phyloP scores from a whole-genome alignment of 768 basidiomycete genomes.

The Phylloporus arenicola region DNA sequence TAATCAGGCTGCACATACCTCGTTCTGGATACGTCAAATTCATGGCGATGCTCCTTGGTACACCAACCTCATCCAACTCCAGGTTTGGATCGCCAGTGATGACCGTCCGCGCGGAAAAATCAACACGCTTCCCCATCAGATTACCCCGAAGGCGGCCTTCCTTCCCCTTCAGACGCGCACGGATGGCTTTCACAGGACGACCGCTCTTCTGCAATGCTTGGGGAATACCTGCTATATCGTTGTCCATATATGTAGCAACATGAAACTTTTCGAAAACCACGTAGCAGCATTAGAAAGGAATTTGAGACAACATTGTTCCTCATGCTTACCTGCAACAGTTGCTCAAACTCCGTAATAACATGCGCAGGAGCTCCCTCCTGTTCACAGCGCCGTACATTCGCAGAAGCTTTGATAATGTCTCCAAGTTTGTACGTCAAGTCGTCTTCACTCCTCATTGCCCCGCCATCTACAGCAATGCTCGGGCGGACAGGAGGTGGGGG shows the following conservation, averaged over 20 bases:
- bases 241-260: constrained; percentile 99
- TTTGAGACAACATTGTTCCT: background rate
- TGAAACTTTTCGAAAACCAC: constrained; percentile 63
- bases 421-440: constrained; percentile 98
- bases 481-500: constrained; percentile 98
- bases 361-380: constrained; percentile 96
- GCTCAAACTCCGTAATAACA: constrained; percentile 93
- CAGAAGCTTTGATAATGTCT: constrained; percentile 94
- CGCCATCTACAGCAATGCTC: constrained; percentile 95
- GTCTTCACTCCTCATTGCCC: constrained; percentile 94
- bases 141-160: constrained; percentile 97
- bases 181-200: constrained; percentile 95
- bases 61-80: constrained; percentile 94
- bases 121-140: constrained; percentile 98
- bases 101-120: constrained; percentile 98
- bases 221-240: constrained; percentile 96
- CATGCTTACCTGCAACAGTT: constrained; percentile 79
- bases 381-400: constrained; percentile 86
- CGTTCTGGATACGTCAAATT: constrained; percentile 96
- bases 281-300: background rate
- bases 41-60: constrained; percentile 93
- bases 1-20: constrained; percentile 44
- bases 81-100: constrained; percentile 99
- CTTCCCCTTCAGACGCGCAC: constrained; percentile 96
- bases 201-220: constrained; percentile 97